Evolutionary conservation across 805 yeast species (phyloP).

Genomic region (Pichia paraexigua): DNA sequence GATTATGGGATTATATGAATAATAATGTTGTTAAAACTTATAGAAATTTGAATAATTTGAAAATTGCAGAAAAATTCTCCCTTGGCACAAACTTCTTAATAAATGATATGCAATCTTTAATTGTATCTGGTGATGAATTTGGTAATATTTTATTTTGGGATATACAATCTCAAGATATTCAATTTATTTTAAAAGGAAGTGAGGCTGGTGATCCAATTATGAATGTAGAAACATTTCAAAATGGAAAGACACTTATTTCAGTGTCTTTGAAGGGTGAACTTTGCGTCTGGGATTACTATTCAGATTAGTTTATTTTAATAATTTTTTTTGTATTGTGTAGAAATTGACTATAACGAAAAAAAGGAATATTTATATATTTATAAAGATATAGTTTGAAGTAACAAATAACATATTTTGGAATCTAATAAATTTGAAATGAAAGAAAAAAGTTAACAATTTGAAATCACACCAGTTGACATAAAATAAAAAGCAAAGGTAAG

Average conservation of each 20-base stretch:
- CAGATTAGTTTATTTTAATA: neutral
- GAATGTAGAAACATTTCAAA: slow-evolving; percentile 32
- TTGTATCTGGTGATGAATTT: slow-evolving; percentile 55
- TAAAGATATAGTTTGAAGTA: neutral
- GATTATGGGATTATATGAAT: slow-evolving; percentile 82
- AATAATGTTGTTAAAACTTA: slow-evolving; percentile 71
- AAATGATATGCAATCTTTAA: slow-evolving; percentile 30
- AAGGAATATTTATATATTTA: neutral
- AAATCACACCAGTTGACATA: neutral
- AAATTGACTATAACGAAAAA: neutral
- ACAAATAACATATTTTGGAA: neutral
- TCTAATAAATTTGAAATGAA: neutral
- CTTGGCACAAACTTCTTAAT: slow-evolving; percentile 46
- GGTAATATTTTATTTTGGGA: slow-evolving; percentile 58
- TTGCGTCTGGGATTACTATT: slow-evolving; percentile 17
- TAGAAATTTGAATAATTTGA: slow-evolving; percentile 17
- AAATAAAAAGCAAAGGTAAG: neutral
- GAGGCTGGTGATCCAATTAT: slow-evolving; percentile 26
- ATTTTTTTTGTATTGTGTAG: neutral
- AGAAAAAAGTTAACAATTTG: neutral
- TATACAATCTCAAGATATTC: slow-evolving; percentile 48
- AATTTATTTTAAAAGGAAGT: slow-evolving; percentile 19
- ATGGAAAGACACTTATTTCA: slow-evolving; percentile 31
- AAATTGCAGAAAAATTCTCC: slow-evolving; percentile 44
- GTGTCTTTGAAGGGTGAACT: slow-evolving; percentile 27